Evolutionary conservation across 2,329 filamentous ascomycete genomes (phyloP).

Genomic region (Eutypa lata): DNA sequence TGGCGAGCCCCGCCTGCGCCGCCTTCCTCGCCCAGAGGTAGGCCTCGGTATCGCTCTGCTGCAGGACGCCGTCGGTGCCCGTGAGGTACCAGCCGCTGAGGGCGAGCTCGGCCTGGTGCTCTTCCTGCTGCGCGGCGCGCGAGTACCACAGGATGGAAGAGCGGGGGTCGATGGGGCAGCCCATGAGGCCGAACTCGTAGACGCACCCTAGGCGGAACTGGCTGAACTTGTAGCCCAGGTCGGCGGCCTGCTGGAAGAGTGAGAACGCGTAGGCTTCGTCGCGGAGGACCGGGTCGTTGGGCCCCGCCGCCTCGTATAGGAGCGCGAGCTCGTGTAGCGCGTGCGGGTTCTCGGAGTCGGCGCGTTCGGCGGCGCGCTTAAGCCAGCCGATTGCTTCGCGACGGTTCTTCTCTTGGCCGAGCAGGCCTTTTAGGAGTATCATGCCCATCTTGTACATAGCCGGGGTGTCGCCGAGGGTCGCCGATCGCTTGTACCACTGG

Average conservation of each 20-base stretch:
- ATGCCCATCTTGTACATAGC: slow-evolving; percentile 99
- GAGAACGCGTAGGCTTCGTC: slow-evolving; percentile 80
- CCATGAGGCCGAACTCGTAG: slow-evolving; percentile 85
- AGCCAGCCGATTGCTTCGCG: slow-evolving; percentile 89
- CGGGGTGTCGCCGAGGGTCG: slow-evolving; percentile 82
- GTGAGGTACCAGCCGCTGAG: slow-evolving; percentile 94
- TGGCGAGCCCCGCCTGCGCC: slow-evolving; percentile 79
- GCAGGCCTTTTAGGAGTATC: slow-evolving; percentile 86
- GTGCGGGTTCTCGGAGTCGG: slow-evolving; percentile 88
- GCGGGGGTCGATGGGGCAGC: slow-evolving; percentile 77
- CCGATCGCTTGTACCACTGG: slow-evolving; percentile 96
- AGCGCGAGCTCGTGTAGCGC: slow-evolving; percentile 84
- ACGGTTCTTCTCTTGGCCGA: slow-evolving; percentile 81
- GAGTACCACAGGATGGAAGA: slow-evolving; percentile 93
- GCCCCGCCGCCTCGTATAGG: slow-evolving; percentile 60
- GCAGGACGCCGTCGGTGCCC: slow-evolving; percentile 79
- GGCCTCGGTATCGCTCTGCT: slow-evolving; percentile 91
- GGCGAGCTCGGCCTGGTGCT: slow-evolving; percentile 87
- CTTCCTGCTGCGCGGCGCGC: slow-evolving; percentile 83
- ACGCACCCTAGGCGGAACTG: slow-evolving; percentile 86
- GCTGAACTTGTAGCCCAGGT: slow-evolving; percentile 90
- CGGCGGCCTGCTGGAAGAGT: slow-evolving; percentile 80
- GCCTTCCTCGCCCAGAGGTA: slow-evolving; percentile 97
- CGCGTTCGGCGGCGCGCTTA: slow-evolving; percentile 85
- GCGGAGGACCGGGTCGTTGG: slow-evolving; percentile 70